These are phyloP conservation scores for Xerocomus subilludens DNA, from an alignment of 1,284 basidiomycete genomes.

Conservation along the genomic window DNA sequence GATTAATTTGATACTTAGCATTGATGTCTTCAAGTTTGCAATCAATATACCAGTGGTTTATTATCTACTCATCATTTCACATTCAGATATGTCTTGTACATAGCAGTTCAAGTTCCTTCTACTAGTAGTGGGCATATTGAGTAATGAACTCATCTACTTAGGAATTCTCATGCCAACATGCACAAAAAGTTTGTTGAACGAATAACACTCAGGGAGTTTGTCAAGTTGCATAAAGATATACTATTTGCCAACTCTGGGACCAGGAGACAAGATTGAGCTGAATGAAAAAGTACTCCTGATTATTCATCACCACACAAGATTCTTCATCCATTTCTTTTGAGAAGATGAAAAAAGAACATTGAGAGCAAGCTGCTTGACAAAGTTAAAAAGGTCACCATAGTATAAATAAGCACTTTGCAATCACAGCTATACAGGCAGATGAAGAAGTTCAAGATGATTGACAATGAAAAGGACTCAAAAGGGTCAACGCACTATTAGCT, in stretches of 20 bases:
- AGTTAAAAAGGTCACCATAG: constrained; percentile 99
- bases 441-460: constrained; percentile 98
- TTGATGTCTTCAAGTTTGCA: too few species aligned
- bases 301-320: constrained; percentile 98
- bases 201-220: too few species aligned
- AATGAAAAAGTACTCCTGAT: constrained; percentile 99
- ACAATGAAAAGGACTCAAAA: constrained; percentile 82
- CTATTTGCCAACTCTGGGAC: constrained; percentile 98
- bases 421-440: constrained; percentile 97
- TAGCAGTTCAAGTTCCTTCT: too few species aligned
- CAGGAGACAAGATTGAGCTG: constrained; percentile 97
- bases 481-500: constrained; percentile 97
- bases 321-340: constrained; percentile 94
- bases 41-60: too few species aligned
- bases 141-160: too few species aligned
- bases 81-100: too few species aligned
- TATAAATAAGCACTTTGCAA: constrained; percentile 96
- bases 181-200: too few species aligned
- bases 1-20: too few species aligned
- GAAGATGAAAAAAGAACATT: constrained; percentile 98
- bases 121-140: too few species aligned
- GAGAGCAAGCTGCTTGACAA: constrained; percentile 98
- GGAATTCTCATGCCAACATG: too few species aligned
- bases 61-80: too few species aligned
- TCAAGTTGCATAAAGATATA: too few species aligned